These are phyloP conservation scores for Botrytis fragariae DNA, from an alignment of 2,329 filamentous ascomycete genomes.

Conservation along the genomic window DNA sequence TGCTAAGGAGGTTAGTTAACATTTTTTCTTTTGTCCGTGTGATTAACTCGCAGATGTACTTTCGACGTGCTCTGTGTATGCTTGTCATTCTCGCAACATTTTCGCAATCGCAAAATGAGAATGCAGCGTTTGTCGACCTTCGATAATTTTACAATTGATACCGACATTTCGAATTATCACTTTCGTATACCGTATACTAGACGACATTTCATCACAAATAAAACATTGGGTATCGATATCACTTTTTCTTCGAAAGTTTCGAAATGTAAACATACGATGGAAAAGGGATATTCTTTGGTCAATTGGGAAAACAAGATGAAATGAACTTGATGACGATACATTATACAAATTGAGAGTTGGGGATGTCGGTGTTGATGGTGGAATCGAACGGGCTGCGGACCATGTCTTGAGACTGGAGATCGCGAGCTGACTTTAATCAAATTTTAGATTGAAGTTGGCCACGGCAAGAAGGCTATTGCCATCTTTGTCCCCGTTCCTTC, in stretches of 20 bases:
- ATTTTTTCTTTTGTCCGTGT: neutral
- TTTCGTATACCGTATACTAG: conserved; percentile 21
- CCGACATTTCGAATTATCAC: conserved; percentile 17
- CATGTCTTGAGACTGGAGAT: conserved; percentile 60
- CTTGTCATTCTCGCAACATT: neutral
- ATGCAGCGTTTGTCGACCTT: conserved; percentile 19
- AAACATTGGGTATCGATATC: conserved; percentile 8
- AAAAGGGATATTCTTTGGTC: conserved; percentile 10
- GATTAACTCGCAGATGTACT: conserved; percentile 1
- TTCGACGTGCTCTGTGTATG: neutral
- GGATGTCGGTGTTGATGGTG: conserved; percentile 41
- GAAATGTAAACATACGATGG: conserved; percentile 2
- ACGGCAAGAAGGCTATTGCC: conserved; percentile 99
- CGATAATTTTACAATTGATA: conserved; percentile 19
- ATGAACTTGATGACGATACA: conserved; percentile 26
- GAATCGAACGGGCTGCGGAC: conserved; percentile 76
- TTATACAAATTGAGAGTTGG: conserved; percentile 27
- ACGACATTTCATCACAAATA: conserved; percentile 16
- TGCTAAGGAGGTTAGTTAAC: conserved; percentile 91
- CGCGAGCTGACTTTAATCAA: conserved; percentile 69
- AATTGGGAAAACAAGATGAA: conserved; percentile 23
- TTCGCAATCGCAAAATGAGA: conserved; percentile 14
- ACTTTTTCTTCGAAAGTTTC: conserved; percentile 3
- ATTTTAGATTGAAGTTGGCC: conserved; percentile 97
- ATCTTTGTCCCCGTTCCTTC: conserved; percentile 99